Evolutionary conservation across 306 rosid genomes (phyloP), one percentile per base, ranked within the genome.

Genomic region (Arachis stenosperma): DNA sequence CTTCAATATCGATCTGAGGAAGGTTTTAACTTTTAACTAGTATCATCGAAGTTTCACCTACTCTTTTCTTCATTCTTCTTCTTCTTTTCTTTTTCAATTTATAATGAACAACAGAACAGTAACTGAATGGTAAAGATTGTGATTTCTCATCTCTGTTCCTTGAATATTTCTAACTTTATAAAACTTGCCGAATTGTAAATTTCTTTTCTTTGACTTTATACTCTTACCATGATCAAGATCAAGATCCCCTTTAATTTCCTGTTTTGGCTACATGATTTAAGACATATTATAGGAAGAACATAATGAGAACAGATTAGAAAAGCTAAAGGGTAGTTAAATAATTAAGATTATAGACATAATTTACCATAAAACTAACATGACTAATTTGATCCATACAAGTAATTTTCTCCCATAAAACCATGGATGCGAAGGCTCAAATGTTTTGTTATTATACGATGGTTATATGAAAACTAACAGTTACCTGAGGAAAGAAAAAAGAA

Each of bases 1-100:
- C 39, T 76, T 52, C 81, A 29, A 29, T 69, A 60, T 48, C 52
- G 12, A 47, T 60, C 13, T 9, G 65, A 65, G 48, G 22, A 54
- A 9, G 55, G 65, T 64, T 42, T 53, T 55, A 54, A 65, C 56
- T n/a, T 33, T 2, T 33, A 33, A 33, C 37, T 2, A 33, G 37
- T 6, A 10, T 8, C 9, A 56, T 56, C 61, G 17, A 50, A 43
- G 68, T 9, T 67, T 50, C 67, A 33, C 78, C 54, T 33, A 57
- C 6, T 52, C 52, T 22, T 39, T 36, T 5, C 3, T 2, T 6
- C 0, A 8, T 44, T 22, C 1, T 41, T 22, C 1, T 41, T 9
- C 6, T 5, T 11, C 36, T 17, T 27, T 53, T 12, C 12, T 63
- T 12, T 22, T 6, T 7, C 8, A 65, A 6, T 54, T 41, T 51